phyloP scores from a whole-genome alignment of 1,284 basidiomycete genomes.

The Ustilago nuda region DNA sequence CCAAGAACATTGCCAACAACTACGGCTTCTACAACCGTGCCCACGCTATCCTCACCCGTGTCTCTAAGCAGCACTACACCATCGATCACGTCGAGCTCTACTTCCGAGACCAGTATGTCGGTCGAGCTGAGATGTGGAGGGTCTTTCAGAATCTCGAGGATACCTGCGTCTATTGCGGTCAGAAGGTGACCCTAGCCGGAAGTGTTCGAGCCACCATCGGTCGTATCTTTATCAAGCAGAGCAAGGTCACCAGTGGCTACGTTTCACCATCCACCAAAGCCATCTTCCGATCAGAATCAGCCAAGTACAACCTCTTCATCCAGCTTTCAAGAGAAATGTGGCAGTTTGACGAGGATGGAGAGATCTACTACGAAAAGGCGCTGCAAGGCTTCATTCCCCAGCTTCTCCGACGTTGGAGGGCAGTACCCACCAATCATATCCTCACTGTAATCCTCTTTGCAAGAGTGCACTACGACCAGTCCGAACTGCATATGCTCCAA shows the following conservation, averaged over 20 bases:
- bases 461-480: constrained; percentile 86
- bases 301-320: constrained; percentile 84
- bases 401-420: constrained; percentile 72
- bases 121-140: constrained; percentile 69
- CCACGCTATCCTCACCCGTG: constrained; percentile 57
- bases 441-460: constrained; percentile 95
- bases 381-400: constrained; percentile 75
- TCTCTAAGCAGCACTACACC: constrained; percentile 50
- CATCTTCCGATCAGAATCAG: constrained; percentile 86
- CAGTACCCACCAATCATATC: constrained; percentile 83
- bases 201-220: constrained; percentile 66
- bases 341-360: constrained; percentile 95
- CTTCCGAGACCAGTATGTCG: constrained; percentile 68
- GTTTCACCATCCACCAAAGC: constrained; percentile 86
- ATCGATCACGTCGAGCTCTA: constrained; percentile 69
- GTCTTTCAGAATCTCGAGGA: constrained; percentile 62
- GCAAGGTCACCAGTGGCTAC: constrained; percentile 76
- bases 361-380: constrained; percentile 89
- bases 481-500: constrained; percentile 64
- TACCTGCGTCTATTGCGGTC: constrained; percentile 68
- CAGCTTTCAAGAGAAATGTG: constrained; percentile 95
- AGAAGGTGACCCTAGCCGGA: constrained; percentile 62
- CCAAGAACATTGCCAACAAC: constrained; percentile 55
- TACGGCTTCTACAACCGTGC: constrained; percentile 62
- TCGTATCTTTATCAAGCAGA: constrained; percentile 65